These are phyloP conservation scores for Wallacemonas sp. DNA, from an alignment of 208 protist species.

Conservation along the genomic window DNA sequence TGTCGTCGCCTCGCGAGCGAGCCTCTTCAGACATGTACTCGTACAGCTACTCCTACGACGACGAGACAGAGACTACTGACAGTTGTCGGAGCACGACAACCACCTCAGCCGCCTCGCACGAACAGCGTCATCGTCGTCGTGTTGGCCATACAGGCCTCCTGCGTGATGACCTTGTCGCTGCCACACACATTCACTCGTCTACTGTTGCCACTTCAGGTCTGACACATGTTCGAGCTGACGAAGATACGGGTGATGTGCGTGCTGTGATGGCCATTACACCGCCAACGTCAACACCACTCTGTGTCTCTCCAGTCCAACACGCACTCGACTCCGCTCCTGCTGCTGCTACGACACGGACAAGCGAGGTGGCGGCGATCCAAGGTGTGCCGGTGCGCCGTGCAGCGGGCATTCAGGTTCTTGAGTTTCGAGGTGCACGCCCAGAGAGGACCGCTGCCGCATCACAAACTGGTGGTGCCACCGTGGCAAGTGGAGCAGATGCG, in stretches of 20 bases:
- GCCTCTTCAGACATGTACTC: neutral
- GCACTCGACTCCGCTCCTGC: too few species aligned
- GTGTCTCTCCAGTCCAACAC: too few species aligned
- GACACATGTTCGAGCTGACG: too few species aligned
- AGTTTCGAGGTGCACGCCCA: conserved; percentile 20
- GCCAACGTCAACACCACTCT: too few species aligned
- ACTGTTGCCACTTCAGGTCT: too few species aligned
- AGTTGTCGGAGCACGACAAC: neutral
- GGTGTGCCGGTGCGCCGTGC: neutral
- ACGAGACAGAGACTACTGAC: neutral
- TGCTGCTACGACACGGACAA: neutral
- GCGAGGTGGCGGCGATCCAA: neutral
- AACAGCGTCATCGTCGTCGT: neutral
- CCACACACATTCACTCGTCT: too few species aligned
- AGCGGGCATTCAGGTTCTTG: conserved; percentile 10
- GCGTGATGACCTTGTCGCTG: too few species aligned
- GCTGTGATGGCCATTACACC: neutral
- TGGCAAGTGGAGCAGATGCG: too few species aligned
- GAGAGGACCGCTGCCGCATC: too few species aligned
- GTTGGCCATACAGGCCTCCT: too few species aligned
- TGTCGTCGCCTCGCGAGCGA: neutral
- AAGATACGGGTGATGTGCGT: neutral
- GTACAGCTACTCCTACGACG: neutral
- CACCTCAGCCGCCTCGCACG: neutral
- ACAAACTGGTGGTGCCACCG: too few species aligned